These are phyloP conservation scores for Sequoia sempervirens DNA, from an alignment of 75 land plant species.

Conservation along the genomic window DNA sequence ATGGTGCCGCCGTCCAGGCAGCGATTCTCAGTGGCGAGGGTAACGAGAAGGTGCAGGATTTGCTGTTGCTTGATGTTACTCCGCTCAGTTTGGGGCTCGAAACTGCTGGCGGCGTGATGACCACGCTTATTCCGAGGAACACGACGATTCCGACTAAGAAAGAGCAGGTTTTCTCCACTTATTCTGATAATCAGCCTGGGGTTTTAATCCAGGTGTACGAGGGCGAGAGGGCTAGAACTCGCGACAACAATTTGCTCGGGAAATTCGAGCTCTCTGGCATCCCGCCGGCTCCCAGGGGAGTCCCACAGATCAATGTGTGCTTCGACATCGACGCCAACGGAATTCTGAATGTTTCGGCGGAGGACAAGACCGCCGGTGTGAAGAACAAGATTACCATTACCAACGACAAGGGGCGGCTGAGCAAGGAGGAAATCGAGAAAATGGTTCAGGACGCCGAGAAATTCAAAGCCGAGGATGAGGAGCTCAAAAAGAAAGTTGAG, in stretches of 20 bases:
- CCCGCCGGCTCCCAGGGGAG: conserved; percentile 51
- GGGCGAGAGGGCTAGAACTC: conserved; percentile 43
- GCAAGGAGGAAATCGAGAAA: conserved; percentile 63
- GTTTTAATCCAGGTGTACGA: conserved; percentile 53
- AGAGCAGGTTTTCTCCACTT: conserved; percentile 51
- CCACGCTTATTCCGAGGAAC: conserved; percentile 47
- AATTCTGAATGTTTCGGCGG: conserved; percentile 59
- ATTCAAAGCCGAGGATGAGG: conserved; percentile 63
- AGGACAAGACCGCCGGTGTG: conserved; percentile 60
- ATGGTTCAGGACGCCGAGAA: conserved; percentile 63
- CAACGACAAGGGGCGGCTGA: conserved; percentile 58
- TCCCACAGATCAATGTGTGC: conserved; percentile 52
- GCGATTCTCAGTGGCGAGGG: conserved; percentile 25
- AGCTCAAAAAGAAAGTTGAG: conserved; percentile 51
- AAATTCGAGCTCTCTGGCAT: conserved; percentile 47
- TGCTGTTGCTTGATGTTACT: conserved; percentile 25
- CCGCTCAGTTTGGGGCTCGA: conserved; percentile 20
- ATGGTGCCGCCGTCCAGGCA: conserved; percentile 30
- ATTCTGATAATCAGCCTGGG: conserved; percentile 48
- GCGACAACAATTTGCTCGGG: conserved; percentile 44
- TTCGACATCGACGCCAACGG: conserved; percentile 61
- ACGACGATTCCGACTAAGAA: conserved; percentile 61
- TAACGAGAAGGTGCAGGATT: conserved; percentile 24
- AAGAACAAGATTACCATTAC: conserved; percentile 63
- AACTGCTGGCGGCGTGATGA: conserved; percentile 31